Percentiles rank a stretch among this genome's conserved stretches.
These are phyloP conservation scores for Arthroderma uncinatum DNA, from an alignment of 2,329 filamentous ascomycete species.

Conservation along the genomic window DNA sequence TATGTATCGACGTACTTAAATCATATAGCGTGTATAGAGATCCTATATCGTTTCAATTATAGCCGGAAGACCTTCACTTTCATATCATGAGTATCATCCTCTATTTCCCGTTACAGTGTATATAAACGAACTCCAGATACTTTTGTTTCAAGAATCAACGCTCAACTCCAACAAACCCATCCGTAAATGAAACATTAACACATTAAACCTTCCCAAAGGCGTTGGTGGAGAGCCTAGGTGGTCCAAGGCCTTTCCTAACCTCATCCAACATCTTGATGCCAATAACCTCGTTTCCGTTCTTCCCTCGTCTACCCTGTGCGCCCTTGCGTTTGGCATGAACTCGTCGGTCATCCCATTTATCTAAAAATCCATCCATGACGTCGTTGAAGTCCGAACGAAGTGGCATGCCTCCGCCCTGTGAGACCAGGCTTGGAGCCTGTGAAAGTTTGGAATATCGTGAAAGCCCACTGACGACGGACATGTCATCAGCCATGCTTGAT, in stretches of 20 bases:
- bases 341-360: constrained; percentile 42
- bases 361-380: constrained; percentile 89
- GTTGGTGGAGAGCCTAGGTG: constrained; percentile 49
- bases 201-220: neutral
- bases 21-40: neutral
- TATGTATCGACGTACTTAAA: neutral
- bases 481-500: constrained; percentile 21
- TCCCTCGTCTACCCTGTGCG: constrained; percentile 49
- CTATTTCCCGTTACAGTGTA: neutral
- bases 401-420: constrained; percentile 37
- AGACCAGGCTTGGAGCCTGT: constrained; percentile 47
- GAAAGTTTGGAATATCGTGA: constrained; percentile 42
- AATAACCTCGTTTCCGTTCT: constrained; percentile 67
- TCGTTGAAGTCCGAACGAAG: constrained; percentile 70
- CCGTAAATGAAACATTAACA: neutral
- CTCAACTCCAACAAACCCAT: constrained; percentile 9
- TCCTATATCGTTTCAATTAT: neutral
- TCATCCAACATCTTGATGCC: constrained; percentile 87
- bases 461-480: constrained; percentile 38
- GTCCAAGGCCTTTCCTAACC: constrained; percentile 67
- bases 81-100: neutral
- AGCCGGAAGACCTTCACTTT: neutral
- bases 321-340: constrained; percentile 34
- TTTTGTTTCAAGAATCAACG: constrained; percentile 11
- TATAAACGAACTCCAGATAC: neutral